Percentiles rank a stretch among this genome's conserved stretches.
Evolutionary conservation across 2,329 filamentous ascomycete species (phyloP).

Genomic region (Trichophaea hybrida): DNA sequence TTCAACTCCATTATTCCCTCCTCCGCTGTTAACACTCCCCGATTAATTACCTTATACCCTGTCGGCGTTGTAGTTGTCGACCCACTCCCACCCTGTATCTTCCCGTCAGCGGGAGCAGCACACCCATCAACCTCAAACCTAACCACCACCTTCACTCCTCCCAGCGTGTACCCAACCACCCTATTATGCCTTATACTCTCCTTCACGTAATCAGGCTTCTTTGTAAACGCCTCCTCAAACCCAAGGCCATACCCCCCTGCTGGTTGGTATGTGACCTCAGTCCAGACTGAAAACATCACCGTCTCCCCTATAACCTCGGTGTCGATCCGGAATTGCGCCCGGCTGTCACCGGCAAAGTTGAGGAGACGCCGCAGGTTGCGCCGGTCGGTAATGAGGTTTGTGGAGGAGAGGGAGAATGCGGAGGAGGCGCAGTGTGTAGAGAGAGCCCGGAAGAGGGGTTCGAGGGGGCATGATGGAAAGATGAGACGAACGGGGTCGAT

Average conservation of each 20-base stretch:
- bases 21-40: conserved; percentile 3
- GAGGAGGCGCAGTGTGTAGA: neutral
- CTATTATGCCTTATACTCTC: conserved; percentile 8
- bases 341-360: conserved; percentile 1
- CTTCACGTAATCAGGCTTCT: neutral
- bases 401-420: neutral
- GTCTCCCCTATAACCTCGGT: conserved; percentile 8
- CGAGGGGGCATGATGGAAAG: conserved; percentile 11
- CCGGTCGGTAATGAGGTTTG: conserved; percentile 15
- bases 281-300: conserved; percentile 3
- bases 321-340: conserved; percentile 7
- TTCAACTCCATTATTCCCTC: neutral
- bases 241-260: neutral
- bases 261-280: neutral
- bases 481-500: neutral
- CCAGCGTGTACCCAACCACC: conserved; percentile 9
- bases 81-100: neutral
- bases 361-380: conserved; percentile 13
- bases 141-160: conserved; percentile 7
- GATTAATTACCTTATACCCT: neutral
- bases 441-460: conserved; percentile 14
- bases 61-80: too few relatives aligned
- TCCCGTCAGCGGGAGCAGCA: too few relatives aligned
- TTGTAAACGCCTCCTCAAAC: conserved; percentile 12
- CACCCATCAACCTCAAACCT: too few relatives aligned